These are phyloP conservation scores for Erysimum cheiranthoides DNA, from an alignment of 345 rosid species.

Conservation along the genomic window DNA sequence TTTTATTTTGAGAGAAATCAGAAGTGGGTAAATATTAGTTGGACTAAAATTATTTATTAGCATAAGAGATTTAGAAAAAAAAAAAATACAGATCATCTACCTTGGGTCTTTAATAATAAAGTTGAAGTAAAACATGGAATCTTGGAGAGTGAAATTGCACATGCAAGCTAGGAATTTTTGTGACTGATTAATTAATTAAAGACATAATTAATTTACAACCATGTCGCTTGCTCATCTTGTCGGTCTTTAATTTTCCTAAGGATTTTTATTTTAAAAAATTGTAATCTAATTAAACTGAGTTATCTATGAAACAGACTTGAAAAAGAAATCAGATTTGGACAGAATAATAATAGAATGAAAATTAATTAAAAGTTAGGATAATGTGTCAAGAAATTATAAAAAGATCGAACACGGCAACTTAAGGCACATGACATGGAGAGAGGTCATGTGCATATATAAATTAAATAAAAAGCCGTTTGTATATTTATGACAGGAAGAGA, in stretches of 20 bases:
- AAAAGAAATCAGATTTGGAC: not conserved
- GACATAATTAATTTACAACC: conserved; percentile 7
- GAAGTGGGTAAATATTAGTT: conserved; percentile 26
- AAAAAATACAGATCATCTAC: conserved; percentile 1
- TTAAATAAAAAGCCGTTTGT: not conserved
- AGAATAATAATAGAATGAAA: not conserved
- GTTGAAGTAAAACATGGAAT: conserved; percentile 32
- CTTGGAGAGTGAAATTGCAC: conserved; percentile 32
- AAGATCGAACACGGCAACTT: conserved; percentile 19
- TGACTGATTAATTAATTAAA: conserved; percentile 16
- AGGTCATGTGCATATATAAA: conserved; percentile 20
- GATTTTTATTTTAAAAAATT: not conserved
- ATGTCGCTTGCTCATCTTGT: conserved; percentile 27
- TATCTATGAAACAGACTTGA: not conserved
- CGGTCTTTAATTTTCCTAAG: not conserved
- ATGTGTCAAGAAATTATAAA: conserved; percentile 16
- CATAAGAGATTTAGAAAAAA: not conserved
- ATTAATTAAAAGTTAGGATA: not conserved
- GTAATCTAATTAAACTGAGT: not conserved
- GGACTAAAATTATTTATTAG: not conserved
- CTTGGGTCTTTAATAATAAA: conserved; percentile 7
- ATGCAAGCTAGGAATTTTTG: conserved; percentile 42
- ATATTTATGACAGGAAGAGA: not conserved
- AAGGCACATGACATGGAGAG: conserved; percentile 36
- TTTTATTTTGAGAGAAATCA: conserved; percentile 3